Evolutionary conservation across 23 red algal genomes (phyloP), one percentile per base, ranked within the genome.

Genomic region (Gracilaria domingensis): DNA sequence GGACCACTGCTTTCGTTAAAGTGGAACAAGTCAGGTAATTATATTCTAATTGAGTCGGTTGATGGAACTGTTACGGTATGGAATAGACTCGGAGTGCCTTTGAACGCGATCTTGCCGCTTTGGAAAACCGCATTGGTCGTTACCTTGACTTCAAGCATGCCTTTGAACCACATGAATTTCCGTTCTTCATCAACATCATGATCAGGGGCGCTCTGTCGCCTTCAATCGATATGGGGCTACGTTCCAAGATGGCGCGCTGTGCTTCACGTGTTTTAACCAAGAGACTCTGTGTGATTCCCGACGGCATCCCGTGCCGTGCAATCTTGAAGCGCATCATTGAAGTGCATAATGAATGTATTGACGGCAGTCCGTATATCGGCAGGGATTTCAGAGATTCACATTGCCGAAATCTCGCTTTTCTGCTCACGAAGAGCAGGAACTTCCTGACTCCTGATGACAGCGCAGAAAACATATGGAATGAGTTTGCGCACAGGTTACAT

Each of bases 331-430:
- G 69, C 49, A 55, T 98, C 24, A 67, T 66, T 32, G 62, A 65
- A 47, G 86, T 98, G 42, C 95, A 98, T 34, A 47, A 94, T 49
- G 75, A 94, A 34, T 90, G 89, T 55, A 81, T 85, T 36, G 77
- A 90, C 35, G 95, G 95, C 55, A 66, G 77, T 45, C 91, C 92
- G 6, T 94, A 80, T 79, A 86, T 98, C 28, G 95, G 95, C 25
- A 88, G 78, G 34, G 95, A 98, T 84, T 58, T 98, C 37, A 91
- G 95, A 25, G 95, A 98, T 37, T 66, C 91, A 6, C 95, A 98
- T 42, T 94, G 86, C 54, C 85, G 95, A 16, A 94, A 91, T 42
- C 32, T 98, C 13, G 60, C 94, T 25, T 81, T 84, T n/a, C 78
- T 98, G 11, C 49, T 98, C 2, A 70, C 80, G 14, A 75, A 84